Evolutionary conservation across 495 filamentous ascomycete species (phyloP).

Genomic region (Penicillium macrosclerotiorum): DNA sequence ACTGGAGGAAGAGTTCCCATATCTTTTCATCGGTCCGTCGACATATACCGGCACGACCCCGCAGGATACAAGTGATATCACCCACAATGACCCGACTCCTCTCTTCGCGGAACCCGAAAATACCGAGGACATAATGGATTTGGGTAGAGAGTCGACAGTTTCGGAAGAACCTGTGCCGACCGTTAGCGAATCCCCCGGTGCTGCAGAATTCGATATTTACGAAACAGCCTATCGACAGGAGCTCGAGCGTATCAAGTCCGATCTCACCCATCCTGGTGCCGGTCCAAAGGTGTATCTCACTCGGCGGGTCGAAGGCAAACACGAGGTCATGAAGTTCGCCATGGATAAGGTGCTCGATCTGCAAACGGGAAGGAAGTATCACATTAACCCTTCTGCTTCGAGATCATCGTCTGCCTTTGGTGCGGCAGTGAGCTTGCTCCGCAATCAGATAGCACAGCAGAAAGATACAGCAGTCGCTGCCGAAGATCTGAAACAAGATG

Average conservation of each 20-base stretch:
- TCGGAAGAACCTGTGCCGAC: conserved; percentile 28
- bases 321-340: conserved; percentile 41
- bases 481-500: background rate
- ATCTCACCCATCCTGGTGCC: conserved; percentile 28
- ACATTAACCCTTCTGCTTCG: background rate
- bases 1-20: conserved; percentile 57
- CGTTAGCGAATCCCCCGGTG: conserved; percentile 79
- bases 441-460: conserved; percentile 23
- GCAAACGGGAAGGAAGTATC: conserved; percentile 16
- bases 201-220: conserved; percentile 81
- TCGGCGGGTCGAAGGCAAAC: conserved; percentile 55
- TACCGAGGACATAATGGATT: conserved; percentile 13
- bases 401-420: conserved; percentile 14
- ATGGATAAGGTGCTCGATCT: conserved; percentile 29
- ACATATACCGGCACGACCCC: conserved; percentile 35
- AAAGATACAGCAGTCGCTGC: background rate
- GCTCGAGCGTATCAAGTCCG: conserved; percentile 64
- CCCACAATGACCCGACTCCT: conserved; percentile 11
- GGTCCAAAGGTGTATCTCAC: conserved; percentile 56
- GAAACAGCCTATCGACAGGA: conserved; percentile 82
- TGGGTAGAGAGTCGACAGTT: background rate
- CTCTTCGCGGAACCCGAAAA: conserved; percentile 29
- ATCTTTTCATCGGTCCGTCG: conserved; percentile 71
- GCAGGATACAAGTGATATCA: conserved; percentile 11
- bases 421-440: conserved; percentile 18